phyloP scores from a whole-genome alignment of 202 grass and related monocot species.

The Saccharum hybrid region DNA sequence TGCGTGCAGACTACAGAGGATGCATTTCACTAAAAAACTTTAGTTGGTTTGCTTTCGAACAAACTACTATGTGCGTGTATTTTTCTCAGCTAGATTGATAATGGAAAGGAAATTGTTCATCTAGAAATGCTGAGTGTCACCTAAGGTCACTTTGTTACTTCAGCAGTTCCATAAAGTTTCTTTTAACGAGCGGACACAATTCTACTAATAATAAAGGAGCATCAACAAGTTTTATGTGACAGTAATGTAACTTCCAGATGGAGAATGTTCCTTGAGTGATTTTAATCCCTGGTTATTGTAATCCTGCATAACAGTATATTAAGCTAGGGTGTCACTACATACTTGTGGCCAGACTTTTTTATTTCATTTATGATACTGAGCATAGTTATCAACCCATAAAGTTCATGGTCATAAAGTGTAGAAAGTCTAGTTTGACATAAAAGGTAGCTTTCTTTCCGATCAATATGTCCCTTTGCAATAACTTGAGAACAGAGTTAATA shows the following conservation, averaged over 20 bases:
- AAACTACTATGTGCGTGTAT: not conserved
- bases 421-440: constrained; percentile 16
- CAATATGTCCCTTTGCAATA: constrained; percentile 3
- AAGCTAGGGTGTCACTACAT: not conserved
- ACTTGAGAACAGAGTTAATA: not conserved
- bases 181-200: not conserved
- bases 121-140: not conserved
- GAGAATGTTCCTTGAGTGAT: not conserved
- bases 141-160: not conserved
- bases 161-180: not conserved
- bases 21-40: not conserved
- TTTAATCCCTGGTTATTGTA: not conserved
- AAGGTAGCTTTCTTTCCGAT: not conserved
- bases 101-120: constrained; percentile 2
- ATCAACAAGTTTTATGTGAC: not conserved
- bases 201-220: not conserved
- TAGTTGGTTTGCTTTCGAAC: not conserved
- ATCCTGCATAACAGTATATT: not conserved
- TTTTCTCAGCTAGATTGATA: not conserved
- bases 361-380: constrained; percentile 24
- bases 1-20: not conserved
- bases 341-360: not conserved
- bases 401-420: not conserved
- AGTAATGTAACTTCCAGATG: not conserved
- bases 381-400: not conserved